phyloP scores from a whole-genome alignment of 2,329 filamentous ascomycete species.

The Phoma sp. region DNA sequence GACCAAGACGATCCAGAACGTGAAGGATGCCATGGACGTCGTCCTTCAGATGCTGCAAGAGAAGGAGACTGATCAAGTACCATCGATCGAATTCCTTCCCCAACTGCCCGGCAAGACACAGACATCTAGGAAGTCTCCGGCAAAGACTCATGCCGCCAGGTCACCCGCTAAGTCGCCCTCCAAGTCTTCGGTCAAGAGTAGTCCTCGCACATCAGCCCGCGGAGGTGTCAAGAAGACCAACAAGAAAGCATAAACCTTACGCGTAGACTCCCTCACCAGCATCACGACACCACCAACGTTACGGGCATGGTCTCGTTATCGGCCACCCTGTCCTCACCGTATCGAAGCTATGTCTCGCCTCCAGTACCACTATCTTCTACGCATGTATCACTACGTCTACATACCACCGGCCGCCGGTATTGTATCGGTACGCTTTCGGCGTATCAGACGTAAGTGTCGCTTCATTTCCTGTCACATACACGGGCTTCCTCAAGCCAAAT shows the following conservation, averaged over 20 bases:
- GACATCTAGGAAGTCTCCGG: slow-evolving; percentile 21
- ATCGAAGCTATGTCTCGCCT: not conserved
- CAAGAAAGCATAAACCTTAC: slow-evolving; percentile 17
- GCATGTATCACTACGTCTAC: slow-evolving; percentile 2
- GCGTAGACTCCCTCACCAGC: not conserved
- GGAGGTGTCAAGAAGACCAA: slow-evolving; percentile 36
- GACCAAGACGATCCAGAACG: slow-evolving; percentile 29
- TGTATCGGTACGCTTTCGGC: slow-evolving; percentile 4
- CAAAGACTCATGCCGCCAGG: slow-evolving; percentile 20
- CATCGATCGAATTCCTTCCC: slow-evolving; percentile 43
- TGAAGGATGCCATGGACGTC: slow-evolving; percentile 30
- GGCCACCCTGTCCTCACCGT: not conserved
- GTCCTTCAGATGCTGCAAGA: slow-evolving; percentile 40
- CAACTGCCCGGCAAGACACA: slow-evolving; percentile 27
- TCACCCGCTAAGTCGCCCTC: slow-evolving; percentile 22
- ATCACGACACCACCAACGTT: not conserved
- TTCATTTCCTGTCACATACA: slow-evolving; percentile 2
- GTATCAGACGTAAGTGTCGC: slow-evolving; percentile 5
- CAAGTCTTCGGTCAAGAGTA: slow-evolving; percentile 22
- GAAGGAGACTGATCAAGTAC: slow-evolving; percentile 35
- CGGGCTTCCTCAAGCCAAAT: not conserved
- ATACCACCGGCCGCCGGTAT: not conserved
- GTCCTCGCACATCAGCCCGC: slow-evolving; percentile 26
- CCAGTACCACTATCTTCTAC: not conserved
- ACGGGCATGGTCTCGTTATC: not conserved